Base-by-base conservation (phyloP, 2,329 filamentous ascomycete genomes). In the Aspergillus fumigatus region DNA sequence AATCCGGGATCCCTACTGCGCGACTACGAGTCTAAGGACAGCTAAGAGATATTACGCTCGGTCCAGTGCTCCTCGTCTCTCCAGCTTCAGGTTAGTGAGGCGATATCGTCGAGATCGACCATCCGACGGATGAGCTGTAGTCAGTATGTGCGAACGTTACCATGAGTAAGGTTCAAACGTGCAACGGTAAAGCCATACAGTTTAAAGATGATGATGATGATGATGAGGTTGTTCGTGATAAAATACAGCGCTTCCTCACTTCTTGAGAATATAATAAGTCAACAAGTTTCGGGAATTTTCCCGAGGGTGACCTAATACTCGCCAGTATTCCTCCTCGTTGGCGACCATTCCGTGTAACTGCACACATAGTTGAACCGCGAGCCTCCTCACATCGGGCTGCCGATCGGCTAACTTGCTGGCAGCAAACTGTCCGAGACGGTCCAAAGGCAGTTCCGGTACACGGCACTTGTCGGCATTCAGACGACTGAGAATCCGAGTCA, bases 361-460 rank as follows among this genome's bases (percentile, higher is more conserved):
- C 11, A 68, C 60, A 51, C 68, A 72, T n/a, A 73, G 62, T 49
- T 74, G 70, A 10, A 72, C 73, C 6, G 71, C 70, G 35, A 72
- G 69, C 45, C 74, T 70, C 19, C 75, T 66, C 43, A 76, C 65
- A 54, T 76, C 73, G 1, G 73, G 69, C 38, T 74, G 68, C 1
- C 65, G 61, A 55, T 72, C 70, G 3, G 62, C 61, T 3, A 77
- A 61, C 47, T 67, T 67, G 40, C 63, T 61, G 53, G 66, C 67
- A 4, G 70, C 70, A 27, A 75, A 68, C 5, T 62, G 62, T 10
- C 74, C 74, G 10, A 77, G 54, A 14, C 68, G 64, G 48, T 68
- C 58, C 51, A 69, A 40, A 27, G 64, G 56, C 3, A 56, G 40
- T 8, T 62, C 52, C 27, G 57, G 52, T 23, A 68, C 55, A 21